These are phyloP conservation scores for Penicillium fimorum DNA, from an alignment of 495 filamentous ascomycete genomes.

Conservation along the genomic window DNA sequence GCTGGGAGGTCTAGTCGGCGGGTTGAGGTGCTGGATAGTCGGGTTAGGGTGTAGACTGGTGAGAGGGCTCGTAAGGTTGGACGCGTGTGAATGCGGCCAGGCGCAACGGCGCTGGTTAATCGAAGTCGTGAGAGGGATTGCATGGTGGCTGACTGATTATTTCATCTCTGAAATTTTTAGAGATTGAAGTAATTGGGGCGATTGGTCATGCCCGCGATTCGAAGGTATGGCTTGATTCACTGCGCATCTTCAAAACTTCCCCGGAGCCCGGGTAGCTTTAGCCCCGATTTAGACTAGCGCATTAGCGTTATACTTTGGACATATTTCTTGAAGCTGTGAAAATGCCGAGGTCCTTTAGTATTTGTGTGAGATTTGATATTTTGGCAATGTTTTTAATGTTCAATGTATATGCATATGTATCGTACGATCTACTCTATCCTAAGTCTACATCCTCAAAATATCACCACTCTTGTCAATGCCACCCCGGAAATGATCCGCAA, in stretches of 20 bases:
- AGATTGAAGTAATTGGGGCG: slow-evolving; percentile 1
- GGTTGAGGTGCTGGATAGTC: slow-evolving; percentile 27
- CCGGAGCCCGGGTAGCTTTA: slow-evolving; percentile 20
- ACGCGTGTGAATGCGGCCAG: slow-evolving; percentile 23
- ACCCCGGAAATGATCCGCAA: slow-evolving; percentile 68
- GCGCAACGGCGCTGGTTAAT: slow-evolving; percentile 27
- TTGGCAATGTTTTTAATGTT: not conserved
- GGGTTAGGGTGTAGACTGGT: slow-evolving; percentile 17
- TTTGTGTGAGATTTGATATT: not conserved
- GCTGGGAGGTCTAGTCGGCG: slow-evolving; percentile 57
- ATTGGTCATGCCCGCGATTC: slow-evolving; percentile 1
- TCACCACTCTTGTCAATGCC: slow-evolving; percentile 40
- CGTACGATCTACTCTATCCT: not conserved
- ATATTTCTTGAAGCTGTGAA: not conserved
- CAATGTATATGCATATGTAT: slow-evolving; percentile 3
- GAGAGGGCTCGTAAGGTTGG: slow-evolving; percentile 15
- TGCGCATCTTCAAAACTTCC: slow-evolving; percentile 29
- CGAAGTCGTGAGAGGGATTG: slow-evolving; percentile 30
- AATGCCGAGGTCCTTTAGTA: not conserved
- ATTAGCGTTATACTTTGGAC: not conserved
- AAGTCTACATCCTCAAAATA: slow-evolving; percentile 37
- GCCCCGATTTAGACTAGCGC: slow-evolving; percentile 32
- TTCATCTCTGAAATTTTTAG: not conserved
- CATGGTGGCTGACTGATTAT: slow-evolving; percentile 29
- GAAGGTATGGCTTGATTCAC: not conserved